Percentiles rank a stretch among this genome's conserved stretches.
phyloP scores from a whole-genome alignment of 2,329 filamentous ascomycete species.

The Paraconiothyrium sp. region DNA sequence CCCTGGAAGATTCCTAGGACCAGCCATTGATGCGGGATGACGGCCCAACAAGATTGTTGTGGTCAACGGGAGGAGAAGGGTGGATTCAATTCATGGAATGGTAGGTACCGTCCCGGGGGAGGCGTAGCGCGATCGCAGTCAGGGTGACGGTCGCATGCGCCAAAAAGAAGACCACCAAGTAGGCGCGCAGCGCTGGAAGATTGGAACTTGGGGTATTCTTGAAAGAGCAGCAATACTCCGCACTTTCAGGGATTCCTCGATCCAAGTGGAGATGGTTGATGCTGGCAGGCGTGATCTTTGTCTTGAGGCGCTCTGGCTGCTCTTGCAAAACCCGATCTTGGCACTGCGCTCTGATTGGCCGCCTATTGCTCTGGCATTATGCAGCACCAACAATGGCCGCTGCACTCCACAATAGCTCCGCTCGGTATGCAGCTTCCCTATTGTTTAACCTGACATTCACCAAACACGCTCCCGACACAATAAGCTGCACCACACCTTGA shows the following conservation, averaged over 20 bases:
- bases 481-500: not conserved
- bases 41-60: constrained; percentile 11
- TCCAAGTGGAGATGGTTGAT: constrained; percentile 31
- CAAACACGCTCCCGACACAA: not conserved
- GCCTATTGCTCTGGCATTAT: constrained; percentile 4
- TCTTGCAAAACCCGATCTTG: constrained; percentile 40
- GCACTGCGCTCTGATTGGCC: constrained; percentile 31
- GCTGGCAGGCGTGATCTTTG: constrained; percentile 47
- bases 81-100: constrained; percentile 20
- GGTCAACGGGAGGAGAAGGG: constrained; percentile 18
- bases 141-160: constrained; percentile 40
- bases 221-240: constrained; percentile 9
- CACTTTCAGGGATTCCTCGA: constrained; percentile 12
- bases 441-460: constrained; percentile 8
- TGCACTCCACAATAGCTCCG: constrained; percentile 18
- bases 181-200: constrained; percentile 26
- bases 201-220: constrained; percentile 22
- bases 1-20: constrained; percentile 35
- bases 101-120: constrained; percentile 38
- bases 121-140: constrained; percentile 48
- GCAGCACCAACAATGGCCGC: constrained; percentile 22
- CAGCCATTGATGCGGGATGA: constrained; percentile 32
- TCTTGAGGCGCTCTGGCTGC: constrained; percentile 44
- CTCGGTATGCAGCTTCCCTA: constrained; percentile 1
- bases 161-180: constrained; percentile 32